Evolutionary conservation across 306 rosid genomes (phyloP), one percentile per base, ranked within the genome.

Genomic region (Dryas octopetala): DNA sequence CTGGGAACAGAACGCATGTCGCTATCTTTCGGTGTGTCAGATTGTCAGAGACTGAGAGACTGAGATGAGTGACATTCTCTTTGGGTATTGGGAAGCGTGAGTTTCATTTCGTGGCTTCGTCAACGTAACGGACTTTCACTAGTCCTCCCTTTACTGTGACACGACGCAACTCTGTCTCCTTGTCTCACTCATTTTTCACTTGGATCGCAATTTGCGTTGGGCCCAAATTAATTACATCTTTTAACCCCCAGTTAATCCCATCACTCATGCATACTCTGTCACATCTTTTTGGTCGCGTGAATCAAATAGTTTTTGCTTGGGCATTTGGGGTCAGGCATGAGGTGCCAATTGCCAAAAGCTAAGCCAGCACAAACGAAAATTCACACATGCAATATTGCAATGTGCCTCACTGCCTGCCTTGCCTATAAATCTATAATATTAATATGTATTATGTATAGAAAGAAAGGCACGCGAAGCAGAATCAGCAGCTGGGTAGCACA

Each of bases 11-110:
- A 69, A 73, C 68, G 81, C 85, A 83, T 82, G 92, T 81, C 79
- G 41, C 59, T 14, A 5, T 79, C 92, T 86, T 82, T 84, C 86
- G 90, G 90, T 85, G 86, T 82, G 72, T 48, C 53, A 8, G 1
- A 8, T 8, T 46, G 68, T n/a, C 17, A 32, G 45, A 5, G 49
- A 16, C 6, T 32, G 2, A 32, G 38, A 32, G 38, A 32, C 38
- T 32, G 38, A 3, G 8, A 26, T 23, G 79, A 58, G 74, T 15
- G 70, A 68, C 76, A 68, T 78, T 74, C 82, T 78, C 59, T 59
- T 55, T 38, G 2, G 45, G 14, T 50, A 5, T 75, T 38, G 75
- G 83, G 14, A 79, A 67, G 26, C 45, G 75, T 70, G 45, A 11
- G 9, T 41, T 59, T 26, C 38, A 32, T 1, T 32, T 32, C 38